These are phyloP conservation scores for Malassezia brasiliensis DNA, from an alignment of 1,284 basidiomycete genomes.

Conservation along the genomic window DNA sequence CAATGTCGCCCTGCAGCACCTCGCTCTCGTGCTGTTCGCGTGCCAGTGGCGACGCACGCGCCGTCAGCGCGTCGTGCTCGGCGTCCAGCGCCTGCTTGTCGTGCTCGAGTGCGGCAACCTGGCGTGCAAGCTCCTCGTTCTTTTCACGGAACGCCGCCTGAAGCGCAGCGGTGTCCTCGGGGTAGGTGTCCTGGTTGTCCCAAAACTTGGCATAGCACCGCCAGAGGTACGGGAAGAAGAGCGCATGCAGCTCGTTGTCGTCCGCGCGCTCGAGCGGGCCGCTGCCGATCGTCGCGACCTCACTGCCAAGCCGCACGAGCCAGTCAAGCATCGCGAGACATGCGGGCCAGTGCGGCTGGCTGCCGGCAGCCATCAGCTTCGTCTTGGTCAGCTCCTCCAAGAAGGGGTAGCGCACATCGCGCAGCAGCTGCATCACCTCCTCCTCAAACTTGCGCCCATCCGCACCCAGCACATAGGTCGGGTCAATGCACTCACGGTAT, in stretches of 20 bases:
- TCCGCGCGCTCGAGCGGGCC: slow-evolving; percentile 31
- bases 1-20: slow-evolving; percentile 34
- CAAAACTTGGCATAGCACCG: slow-evolving; percentile 46
- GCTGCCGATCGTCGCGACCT: slow-evolving; percentile 21
- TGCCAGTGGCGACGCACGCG: slow-evolving; percentile 33
- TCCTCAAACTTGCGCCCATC: slow-evolving; percentile 44
- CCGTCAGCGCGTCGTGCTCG: slow-evolving; percentile 26
- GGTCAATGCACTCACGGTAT: slow-evolving; percentile 37
- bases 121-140: slow-evolving; percentile 8
- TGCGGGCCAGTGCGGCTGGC: slow-evolving; percentile 44
- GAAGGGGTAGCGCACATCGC: slow-evolving; percentile 43
- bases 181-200: slow-evolving; percentile 44
- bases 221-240: slow-evolving; percentile 46
- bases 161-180: slow-evolving; percentile 39
- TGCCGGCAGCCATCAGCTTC: slow-evolving; percentile 42
- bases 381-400: slow-evolving; percentile 46
- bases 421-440: slow-evolving; percentile 39
- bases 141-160: slow-evolving; percentile 31
- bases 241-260: slow-evolving; percentile 34
- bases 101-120: slow-evolving; percentile 25
- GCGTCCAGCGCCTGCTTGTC: slow-evolving; percentile 27
- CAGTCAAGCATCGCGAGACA: slow-evolving; percentile 46
- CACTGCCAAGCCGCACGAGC: slow-evolving; percentile 31
- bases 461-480: slow-evolving; percentile 30
- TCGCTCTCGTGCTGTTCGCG: slow-evolving; percentile 31